Conservation (phyloP, 257 asterid species). For the Anisodus tanguticus region DNA sequence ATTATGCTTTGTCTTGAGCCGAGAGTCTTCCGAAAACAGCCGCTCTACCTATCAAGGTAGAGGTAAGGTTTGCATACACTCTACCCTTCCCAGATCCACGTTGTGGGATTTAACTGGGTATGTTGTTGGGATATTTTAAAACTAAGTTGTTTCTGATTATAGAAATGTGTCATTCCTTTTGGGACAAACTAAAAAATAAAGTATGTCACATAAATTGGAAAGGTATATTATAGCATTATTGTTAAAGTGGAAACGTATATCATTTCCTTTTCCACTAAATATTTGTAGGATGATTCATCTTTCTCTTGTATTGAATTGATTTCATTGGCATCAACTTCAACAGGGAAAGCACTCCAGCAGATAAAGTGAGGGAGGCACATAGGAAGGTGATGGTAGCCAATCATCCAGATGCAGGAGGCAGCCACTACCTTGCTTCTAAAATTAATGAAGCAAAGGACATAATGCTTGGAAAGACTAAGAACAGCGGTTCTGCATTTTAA, state of each 20-base stretch:
- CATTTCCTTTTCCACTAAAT: background rate
- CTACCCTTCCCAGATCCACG: no score
- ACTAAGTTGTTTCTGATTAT: no score
- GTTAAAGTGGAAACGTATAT: conserved; percentile 17
- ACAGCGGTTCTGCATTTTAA: conserved; percentile 73
- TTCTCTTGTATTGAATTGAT: background rate
- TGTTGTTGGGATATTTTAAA: no score
- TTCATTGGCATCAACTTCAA: background rate
- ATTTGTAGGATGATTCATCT: background rate
- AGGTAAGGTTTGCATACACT: no score
- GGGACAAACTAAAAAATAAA: no score
- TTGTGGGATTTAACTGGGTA: no score
- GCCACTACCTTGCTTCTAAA: conserved; percentile 93
- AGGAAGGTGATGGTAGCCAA: conserved; percentile 92
- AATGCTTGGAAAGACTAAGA: conserved; percentile 69
- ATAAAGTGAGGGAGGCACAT: conserved; percentile 90
- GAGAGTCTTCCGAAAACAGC: no score
- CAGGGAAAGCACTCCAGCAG: conserved; percentile 77
- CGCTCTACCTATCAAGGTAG: no score
- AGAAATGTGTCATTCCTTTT: no score
- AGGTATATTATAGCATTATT: background rate
- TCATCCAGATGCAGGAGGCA: conserved; percentile 98
- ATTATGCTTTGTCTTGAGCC: no score
- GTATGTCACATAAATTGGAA: no score
- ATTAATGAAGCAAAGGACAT: conserved; percentile 83